A percentile compares a stretch with the other conserved stretches of the same genome.
Conservation (phyloP, 2,329 filamentous ascomycete genomes). For the Claviceps arundinis region DNA sequence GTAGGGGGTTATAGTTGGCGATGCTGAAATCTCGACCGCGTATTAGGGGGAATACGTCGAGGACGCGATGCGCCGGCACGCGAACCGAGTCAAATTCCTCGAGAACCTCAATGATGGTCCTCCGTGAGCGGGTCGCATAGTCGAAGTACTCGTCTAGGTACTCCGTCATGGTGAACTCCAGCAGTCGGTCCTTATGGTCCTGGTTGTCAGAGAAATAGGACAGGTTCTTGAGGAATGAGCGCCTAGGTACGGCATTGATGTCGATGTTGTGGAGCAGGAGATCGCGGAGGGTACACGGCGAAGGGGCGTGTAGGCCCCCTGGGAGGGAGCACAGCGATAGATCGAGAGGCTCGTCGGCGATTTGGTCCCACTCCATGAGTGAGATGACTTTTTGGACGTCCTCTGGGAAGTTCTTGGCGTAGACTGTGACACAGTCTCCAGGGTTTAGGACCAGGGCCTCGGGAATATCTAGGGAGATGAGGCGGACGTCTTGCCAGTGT, state of each 20-base stretch:
- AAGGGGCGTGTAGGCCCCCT: conserved; percentile 22
- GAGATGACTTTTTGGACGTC: conserved; percentile 71
- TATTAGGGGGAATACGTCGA: conserved; percentile 65
- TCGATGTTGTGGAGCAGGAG: conserved; percentile 77
- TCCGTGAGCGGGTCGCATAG: conserved; percentile 80
- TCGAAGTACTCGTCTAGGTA: conserved; percentile 89
- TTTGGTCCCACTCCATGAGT: conserved; percentile 62
- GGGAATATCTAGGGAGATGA: conserved; percentile 45
- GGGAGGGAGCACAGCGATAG: conserved; percentile 28
- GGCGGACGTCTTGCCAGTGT: conserved; percentile 92
- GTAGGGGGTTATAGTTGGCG: conserved; percentile 49
- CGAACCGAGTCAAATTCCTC: conserved; percentile 79
- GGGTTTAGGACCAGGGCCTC: conserved; percentile 36
- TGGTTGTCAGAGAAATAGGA: conserved; percentile 59
- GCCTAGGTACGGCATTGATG: conserved; percentile 76
- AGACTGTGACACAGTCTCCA: conserved; percentile 69
- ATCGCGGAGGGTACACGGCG: conserved; percentile 50
- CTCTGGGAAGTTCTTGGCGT: conserved; percentile 71
- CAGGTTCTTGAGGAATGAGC: conserved; percentile 71
- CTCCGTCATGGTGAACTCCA: conserved; percentile 69
- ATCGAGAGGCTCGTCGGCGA: conserved; percentile 58
- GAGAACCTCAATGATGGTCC: conserved; percentile 83
- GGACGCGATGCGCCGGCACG: conserved; percentile 60
- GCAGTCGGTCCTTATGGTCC: conserved; percentile 65
- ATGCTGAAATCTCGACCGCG: conserved; percentile 92